phyloP scores from a whole-genome alignment of 1,284 basidiomycete genomes.

The Retiboletus fuscus region DNA sequence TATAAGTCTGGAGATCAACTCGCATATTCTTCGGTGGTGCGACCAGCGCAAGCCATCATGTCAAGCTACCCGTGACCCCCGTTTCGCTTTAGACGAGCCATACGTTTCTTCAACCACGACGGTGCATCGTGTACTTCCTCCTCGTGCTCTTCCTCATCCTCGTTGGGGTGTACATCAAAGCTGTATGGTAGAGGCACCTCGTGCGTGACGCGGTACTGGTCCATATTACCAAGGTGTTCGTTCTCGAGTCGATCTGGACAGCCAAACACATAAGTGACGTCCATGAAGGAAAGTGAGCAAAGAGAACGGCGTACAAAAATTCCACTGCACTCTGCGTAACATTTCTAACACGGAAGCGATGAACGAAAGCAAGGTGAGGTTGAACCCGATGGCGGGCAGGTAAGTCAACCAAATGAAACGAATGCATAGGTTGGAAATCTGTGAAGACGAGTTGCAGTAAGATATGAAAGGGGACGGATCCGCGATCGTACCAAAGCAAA shows the following conservation, averaged over 20 bases:
- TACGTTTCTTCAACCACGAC: conserved; percentile 13
- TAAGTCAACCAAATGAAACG: conserved; percentile 89
- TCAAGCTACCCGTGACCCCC: conserved; percentile 25
- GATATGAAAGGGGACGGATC: not conserved
- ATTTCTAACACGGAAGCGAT: conserved; percentile 82
- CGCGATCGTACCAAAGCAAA: conserved; percentile 69
- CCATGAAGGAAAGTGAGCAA: not conserved
- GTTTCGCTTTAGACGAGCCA: not conserved
- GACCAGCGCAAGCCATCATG: conserved; percentile 5
- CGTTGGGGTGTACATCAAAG: conserved; percentile 54
- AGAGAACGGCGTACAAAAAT: conserved; percentile 74
- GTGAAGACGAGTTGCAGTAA: conserved; percentile 6
- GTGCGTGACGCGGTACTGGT: conserved; percentile 85
- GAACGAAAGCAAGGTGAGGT: conserved; percentile 73
- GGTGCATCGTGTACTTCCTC: not conserved
- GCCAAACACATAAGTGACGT: not conserved
- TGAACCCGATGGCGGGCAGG: conserved; percentile 68
- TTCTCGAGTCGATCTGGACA: conserved; percentile 81
- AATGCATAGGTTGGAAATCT: conserved; percentile 80
- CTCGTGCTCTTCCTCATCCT: conserved; percentile 34
- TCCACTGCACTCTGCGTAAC: conserved; percentile 91
- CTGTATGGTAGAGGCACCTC: conserved; percentile 84
- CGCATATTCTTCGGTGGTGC: not conserved
- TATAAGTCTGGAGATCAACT: not conserved
- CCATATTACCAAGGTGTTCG: conserved; percentile 87